Percentiles rank a stretch among this genome's conserved stretches.
These are phyloP conservation scores for Mortierella sp. DNA, from an alignment of 371 early-diverging fungal species.

Conservation along the genomic window DNA sequence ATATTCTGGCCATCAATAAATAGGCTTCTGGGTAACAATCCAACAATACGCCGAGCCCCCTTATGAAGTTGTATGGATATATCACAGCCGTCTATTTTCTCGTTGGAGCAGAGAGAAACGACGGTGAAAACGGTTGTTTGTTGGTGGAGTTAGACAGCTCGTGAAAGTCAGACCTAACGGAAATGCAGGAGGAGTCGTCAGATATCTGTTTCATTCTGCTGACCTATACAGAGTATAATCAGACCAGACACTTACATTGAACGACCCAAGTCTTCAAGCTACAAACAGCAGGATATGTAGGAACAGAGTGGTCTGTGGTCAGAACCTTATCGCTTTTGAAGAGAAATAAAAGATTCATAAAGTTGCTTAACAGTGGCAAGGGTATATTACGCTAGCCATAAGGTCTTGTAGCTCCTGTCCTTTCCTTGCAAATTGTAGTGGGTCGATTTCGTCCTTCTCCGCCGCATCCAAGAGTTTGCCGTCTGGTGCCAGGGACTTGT, in stretches of 20 bases:
- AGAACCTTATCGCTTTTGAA: too few species aligned
- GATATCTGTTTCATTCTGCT: too few species aligned
- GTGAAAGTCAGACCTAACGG: slow-evolving; percentile 53
- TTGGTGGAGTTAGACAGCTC: slow-evolving; percentile 46
- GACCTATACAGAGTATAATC: too few species aligned
- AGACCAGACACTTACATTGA: slow-evolving; percentile 44
- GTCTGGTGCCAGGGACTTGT: slow-evolving; percentile 44
- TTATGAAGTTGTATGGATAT: too few species aligned
- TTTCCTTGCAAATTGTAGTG: slow-evolving; percentile 37
- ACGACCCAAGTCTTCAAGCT: slow-evolving; percentile 52
- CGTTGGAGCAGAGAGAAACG: slow-evolving; percentile 1
- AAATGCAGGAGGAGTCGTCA: background rate
- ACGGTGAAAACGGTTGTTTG: slow-evolving; percentile 25
- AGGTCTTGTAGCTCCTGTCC: slow-evolving; percentile 49
- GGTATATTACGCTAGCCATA: slow-evolving; percentile 43
- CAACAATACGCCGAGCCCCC: too few species aligned
- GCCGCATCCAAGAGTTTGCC: slow-evolving; percentile 48
- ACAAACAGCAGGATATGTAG: too few species aligned
- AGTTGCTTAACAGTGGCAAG: too few species aligned
- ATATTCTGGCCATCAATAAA: too few species aligned
- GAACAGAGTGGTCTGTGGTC: too few species aligned
- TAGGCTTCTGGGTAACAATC: too few species aligned
- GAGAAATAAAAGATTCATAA: too few species aligned
- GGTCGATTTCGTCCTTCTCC: slow-evolving; percentile 48
- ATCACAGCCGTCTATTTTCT: slow-evolving; percentile 24